Base-by-base conservation (phyloP, 78 protist species). In the Acrasis kona region DNA sequence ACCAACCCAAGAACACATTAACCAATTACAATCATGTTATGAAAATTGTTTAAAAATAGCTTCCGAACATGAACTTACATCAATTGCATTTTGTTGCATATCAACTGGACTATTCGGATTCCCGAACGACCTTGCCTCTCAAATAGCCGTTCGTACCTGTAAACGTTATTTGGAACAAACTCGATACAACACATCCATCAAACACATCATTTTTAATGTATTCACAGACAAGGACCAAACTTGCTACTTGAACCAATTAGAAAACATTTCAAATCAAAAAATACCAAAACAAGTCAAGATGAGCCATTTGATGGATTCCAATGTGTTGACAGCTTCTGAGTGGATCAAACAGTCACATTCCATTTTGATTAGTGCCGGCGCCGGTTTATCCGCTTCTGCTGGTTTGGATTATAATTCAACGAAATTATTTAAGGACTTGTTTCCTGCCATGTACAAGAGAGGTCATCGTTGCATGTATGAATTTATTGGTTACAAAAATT, bases 81-180 rank as follows among this genome's bases (percentile, higher is more conserved):
- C 83, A 0, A 8, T 82, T n/a, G 86, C 84, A 0, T 72, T 86
- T 42, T 77, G 85, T 28, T 70, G 84, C 39, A 19, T 86, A 27
- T 77, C 87, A 7, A 86, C 87, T 6, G 89, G 89, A 2, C n/a
- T 86, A 10, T 83, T 29, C 32, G 81, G 78, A 29, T 82, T 67
- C 1, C 86, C 88, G 1, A 34, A 1, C 5, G 79, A 5, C 3
- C 40, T 32, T 1, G 87, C 83, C 27, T 1, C 79, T 10, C 42
- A 41, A n/a, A 37, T 83, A 4, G 87, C 87, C 1, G n/a, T 78
- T 29, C 30, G 3, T 31, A 76, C 82, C 3, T 37, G 39, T 36
- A 31, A 30, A 8, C 39, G 3, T 28, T 85, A 78, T 77, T 31
- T 85, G 50, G 86, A 38, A n/a, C n/a, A n/a, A n/a, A n/a, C n/a